Base-by-base conservation (phyloP, 768 basidiomycete genomes). In the Chiua virens region DNA sequence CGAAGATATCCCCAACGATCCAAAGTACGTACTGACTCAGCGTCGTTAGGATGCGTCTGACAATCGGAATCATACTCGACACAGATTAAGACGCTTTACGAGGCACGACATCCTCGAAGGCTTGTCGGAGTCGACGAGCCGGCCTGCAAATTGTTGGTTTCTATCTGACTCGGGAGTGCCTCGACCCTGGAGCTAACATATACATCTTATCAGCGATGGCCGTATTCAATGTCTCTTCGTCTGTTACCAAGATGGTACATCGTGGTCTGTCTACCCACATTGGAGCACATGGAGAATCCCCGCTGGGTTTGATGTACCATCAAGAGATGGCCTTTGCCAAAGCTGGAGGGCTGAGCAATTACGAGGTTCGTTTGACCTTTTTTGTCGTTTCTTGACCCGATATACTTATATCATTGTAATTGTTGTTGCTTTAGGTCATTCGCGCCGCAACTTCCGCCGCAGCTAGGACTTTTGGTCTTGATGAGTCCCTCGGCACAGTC, bases 301-400 rank as follows among this genome's bases (percentile, higher is more conserved):
- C 87, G 0, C 65, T 87, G 11, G 87, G 87, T 1, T 61, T 84
- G n/a, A 86, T 86, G 70, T 90, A 89, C 57, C 87, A 89, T 52
- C 79, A 81, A 18, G 87, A 89, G 59, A 85, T 89, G 81, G 75
- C 71, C 45, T 87, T 86, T 63, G 73, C 84, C 22, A 71, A 73
- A 41, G 70, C 73, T 14, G 87, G 87, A 20, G 87, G 87, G 3
- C 66, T 89, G 56, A 81, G 70, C 23, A 86, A 85, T 59, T 89
- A 87, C 58, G 83, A 89, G 76, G 87, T 85, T 28, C 8, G 61
- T 39, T 20, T 37, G 17, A 25, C 15, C 42, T 49, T 43, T 36
- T n/a, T 48, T 14, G 10, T 30, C 13, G 30, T 10, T 35, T 36
- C 21, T 28, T n/a, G 20, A 32, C 15, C 1, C 27, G 3, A 8